phyloP scores from a whole-genome alignment of 192 early-diverging fungal genomes.

The Gryganskiella cystojenkinii region DNA sequence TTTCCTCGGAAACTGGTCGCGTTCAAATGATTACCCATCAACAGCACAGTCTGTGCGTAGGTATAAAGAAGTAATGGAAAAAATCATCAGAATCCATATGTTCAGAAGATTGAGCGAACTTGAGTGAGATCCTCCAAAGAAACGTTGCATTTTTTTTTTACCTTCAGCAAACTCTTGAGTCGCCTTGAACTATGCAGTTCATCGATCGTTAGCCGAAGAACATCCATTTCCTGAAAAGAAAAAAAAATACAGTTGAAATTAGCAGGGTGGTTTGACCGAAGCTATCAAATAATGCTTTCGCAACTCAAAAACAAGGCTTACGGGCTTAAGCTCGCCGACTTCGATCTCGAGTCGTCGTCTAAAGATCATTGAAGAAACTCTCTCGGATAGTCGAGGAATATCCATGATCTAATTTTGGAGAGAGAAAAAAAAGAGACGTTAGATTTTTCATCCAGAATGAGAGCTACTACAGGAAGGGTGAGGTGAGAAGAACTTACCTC shows the following conservation, averaged over 20 bases:
- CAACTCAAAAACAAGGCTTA: no score
- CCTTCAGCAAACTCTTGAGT: constrained; percentile 62
- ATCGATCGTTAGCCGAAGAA: constrained; percentile 54
- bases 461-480: no score
- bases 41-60: constrained; percentile 66
- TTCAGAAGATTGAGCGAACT: no score
- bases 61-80: no score
- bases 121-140: no score
- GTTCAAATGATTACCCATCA: constrained; percentile 67
- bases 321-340: constrained; percentile 58
- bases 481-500: constrained; percentile 31
- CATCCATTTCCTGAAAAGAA: constrained; percentile 57
- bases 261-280: no score
- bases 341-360: constrained; percentile 62
- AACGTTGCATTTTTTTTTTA: constrained; percentile 41
- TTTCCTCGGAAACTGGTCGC: constrained; percentile 65
- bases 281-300: no score
- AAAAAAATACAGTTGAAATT: background rate
- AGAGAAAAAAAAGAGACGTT: constrained; percentile 3
- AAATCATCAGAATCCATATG: no score
- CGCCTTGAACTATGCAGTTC: constrained; percentile 56
- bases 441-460: no score
- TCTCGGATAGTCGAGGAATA: constrained; percentile 62
- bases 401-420: constrained; percentile 55
- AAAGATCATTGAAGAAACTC: constrained; percentile 64